phyloP scores from a whole-genome alignment of 768 basidiomycete genomes.

The Leccinum imitatum region DNA sequence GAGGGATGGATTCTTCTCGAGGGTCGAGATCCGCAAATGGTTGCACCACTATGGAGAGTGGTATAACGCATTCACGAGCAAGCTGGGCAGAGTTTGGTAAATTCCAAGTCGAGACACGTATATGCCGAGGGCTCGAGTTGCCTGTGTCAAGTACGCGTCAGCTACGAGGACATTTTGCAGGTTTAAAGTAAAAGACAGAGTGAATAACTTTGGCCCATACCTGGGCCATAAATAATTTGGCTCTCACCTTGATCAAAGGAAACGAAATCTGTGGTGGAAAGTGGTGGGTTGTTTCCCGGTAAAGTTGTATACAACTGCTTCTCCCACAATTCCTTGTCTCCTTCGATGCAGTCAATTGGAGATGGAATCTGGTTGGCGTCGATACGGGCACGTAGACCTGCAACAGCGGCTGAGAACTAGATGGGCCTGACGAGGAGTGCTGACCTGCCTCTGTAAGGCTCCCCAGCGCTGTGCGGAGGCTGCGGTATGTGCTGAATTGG shows the following conservation, averaged over 20 bases:
- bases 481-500: constrained; percentile 45
- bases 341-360: constrained; percentile 73
- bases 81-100: constrained; percentile 80
- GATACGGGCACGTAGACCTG: constrained; percentile 79
- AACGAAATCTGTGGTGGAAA: constrained; percentile 83
- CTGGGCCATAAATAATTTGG: not conserved
- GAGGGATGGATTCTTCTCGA: constrained; percentile 75
- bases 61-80: constrained; percentile 78
- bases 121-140: constrained; percentile 89
- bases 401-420: constrained; percentile 6
- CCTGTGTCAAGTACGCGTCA: constrained; percentile 41
- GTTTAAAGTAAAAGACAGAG: not conserved
- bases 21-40: constrained; percentile 85
- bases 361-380: constrained; percentile 93
- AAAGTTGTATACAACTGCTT: constrained; percentile 65
- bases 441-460: constrained; percentile 42
- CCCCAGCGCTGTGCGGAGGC: constrained; percentile 60
- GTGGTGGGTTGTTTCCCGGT: constrained; percentile 64
- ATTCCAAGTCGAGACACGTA: constrained; percentile 88
- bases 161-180: constrained; percentile 3
- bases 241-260: constrained; percentile 85
- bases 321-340: constrained; percentile 79
- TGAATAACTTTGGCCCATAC: not conserved
- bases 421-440: not conserved
- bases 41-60: constrained; percentile 81